Evolutionary conservation across 164 flowering plant species (phyloP).

Genomic region (Aristolochia contorta): DNA sequence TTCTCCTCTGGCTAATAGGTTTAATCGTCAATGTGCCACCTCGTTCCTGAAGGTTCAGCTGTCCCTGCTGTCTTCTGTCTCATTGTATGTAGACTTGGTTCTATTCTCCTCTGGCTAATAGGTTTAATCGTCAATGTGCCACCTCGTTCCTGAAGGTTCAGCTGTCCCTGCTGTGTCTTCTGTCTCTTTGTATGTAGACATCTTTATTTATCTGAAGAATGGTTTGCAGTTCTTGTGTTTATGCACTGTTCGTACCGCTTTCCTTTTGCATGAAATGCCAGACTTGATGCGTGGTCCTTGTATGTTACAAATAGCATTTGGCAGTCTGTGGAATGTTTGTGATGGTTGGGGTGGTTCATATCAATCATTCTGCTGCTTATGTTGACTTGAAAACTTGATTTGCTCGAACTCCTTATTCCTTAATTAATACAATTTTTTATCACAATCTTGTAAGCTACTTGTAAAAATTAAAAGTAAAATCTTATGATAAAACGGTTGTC

Average conservation of each 20-base stretch:
- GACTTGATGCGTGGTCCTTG: neutral
- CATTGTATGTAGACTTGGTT: constrained; percentile 5
- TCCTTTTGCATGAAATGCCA: no score
- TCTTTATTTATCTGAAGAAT: neutral
- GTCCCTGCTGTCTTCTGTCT: neutral
- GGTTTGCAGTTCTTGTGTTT: neutral
- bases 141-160: neutral
- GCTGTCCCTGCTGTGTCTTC: no score
- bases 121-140: constrained; percentile 13
- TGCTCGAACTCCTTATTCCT: no score
- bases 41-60: neutral
- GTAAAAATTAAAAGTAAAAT: no score
- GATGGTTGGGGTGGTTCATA: no score
- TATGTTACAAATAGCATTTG: neutral
- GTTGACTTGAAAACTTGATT: no score
- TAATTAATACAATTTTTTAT: no score
- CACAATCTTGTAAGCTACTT: no score
- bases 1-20: constrained; percentile 15
- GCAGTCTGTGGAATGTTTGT: neutral
- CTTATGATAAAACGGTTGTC: no score
- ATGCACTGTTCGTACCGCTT: neutral
- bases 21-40: constrained; percentile 9
- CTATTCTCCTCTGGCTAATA: constrained; percentile 14
- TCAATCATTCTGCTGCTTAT: no score
- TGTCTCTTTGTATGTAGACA: neutral